phyloP scores from a whole-genome alignment of 2,329 filamentous ascomycete genomes.

The Aaosphaeria pasadenensis region DNA sequence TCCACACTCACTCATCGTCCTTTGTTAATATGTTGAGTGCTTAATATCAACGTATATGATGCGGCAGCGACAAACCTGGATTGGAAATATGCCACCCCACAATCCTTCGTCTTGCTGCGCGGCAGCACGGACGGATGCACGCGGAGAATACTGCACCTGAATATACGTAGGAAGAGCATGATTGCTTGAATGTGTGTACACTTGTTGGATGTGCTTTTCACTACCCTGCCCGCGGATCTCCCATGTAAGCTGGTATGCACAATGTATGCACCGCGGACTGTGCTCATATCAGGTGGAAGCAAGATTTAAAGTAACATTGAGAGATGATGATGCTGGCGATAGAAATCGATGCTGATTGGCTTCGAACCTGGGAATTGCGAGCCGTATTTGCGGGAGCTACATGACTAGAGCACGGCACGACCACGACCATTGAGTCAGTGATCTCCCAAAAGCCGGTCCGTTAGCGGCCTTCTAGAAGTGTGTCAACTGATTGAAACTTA shows the following conservation, averaged over 20 bases:
- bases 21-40: constrained; percentile 2
- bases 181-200: no score
- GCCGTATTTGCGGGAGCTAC: constrained; percentile 3
- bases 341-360: background rate
- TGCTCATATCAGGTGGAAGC: no score
- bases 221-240: no score
- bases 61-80: constrained; percentile 11
- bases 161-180: no score
- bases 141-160: constrained; percentile 13
- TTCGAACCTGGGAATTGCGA: constrained; percentile 2
- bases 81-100: constrained; percentile 20
- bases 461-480: constrained; percentile 25
- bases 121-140: constrained; percentile 15
- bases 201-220: no score
- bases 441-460: constrained; percentile 23
- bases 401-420: background rate
- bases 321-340: background rate
- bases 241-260: no score
- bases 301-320: background rate
- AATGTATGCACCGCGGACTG: no score
- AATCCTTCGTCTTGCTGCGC: constrained; percentile 9
- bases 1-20: constrained; percentile 22
- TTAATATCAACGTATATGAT: constrained; percentile 24
- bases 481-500: background rate
- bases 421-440: constrained; percentile 9